These are phyloP conservation scores for Cyanodermella asteris DNA, from an alignment of 2,329 filamentous ascomycete genomes.

Conservation along the genomic window DNA sequence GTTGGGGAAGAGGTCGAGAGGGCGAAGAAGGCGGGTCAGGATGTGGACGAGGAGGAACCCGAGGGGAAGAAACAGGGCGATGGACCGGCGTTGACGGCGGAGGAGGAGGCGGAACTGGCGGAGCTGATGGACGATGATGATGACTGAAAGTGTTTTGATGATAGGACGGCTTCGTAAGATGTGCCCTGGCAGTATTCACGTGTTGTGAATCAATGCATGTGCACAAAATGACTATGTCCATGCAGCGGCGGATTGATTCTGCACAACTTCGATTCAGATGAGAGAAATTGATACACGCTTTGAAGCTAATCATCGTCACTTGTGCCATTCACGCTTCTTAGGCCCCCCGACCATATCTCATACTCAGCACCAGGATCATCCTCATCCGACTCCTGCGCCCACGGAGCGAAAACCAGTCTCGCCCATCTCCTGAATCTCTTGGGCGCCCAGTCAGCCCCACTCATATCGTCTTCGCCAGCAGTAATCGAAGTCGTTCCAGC, in stretches of 20 bases:
- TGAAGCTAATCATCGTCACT: too few relatives aligned
- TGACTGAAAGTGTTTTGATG: too few relatives aligned
- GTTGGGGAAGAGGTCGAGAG: slow-evolving; percentile 39
- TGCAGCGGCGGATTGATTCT: too few relatives aligned
- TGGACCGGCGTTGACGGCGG: slow-evolving; percentile 46
- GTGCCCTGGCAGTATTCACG: too few relatives aligned
- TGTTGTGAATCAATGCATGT: too few relatives aligned
- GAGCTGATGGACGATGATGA: slow-evolving; percentile 68
- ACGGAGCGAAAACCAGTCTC: slow-evolving; percentile 77
- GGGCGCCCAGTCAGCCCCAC: slow-evolving; percentile 21
- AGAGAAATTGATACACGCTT: too few relatives aligned
- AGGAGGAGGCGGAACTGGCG: slow-evolving; percentile 82
- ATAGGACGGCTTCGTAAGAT: too few relatives aligned
- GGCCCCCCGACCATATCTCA: slow-evolving; percentile 48
- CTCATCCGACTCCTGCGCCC: slow-evolving; percentile 34
- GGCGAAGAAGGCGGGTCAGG: slow-evolving; percentile 23
- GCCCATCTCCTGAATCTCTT: slow-evolving; percentile 48
- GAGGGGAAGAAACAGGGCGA: slow-evolving; percentile 20
- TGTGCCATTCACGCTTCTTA: slow-evolving; percentile 8
- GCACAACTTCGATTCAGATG: too few relatives aligned
- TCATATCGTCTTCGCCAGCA: slow-evolving; percentile 15
- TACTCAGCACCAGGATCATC: slow-evolving; percentile 42
- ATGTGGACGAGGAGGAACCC: slow-evolving; percentile 25
- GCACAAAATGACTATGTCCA: too few relatives aligned
- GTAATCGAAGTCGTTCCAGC: slow-evolving; percentile 11